phyloP scores from a whole-genome alignment of 2,329 filamentous ascomycete genomes.

The Diaporthe eres region DNA sequence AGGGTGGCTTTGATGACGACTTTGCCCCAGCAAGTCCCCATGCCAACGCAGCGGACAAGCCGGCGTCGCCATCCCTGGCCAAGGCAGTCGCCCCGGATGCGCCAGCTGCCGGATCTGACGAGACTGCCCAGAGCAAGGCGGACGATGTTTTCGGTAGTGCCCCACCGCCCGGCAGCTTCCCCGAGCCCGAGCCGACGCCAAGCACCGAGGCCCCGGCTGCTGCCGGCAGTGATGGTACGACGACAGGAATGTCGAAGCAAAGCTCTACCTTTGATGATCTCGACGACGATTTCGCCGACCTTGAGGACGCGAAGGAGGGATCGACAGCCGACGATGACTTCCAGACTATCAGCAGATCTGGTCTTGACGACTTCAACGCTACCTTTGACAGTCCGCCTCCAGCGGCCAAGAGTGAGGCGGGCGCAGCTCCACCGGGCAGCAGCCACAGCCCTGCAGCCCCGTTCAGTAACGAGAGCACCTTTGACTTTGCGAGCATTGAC shows the following conservation, averaged over 20 bases:
- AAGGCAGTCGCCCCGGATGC: constrained; percentile 50
- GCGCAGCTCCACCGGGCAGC: constrained; percentile 48
- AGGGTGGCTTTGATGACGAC: constrained; percentile 92
- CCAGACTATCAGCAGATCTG: constrained; percentile 78
- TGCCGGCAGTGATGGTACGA: constrained; percentile 49
- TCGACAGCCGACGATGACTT: constrained; percentile 86
- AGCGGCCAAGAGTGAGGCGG: constrained; percentile 68
- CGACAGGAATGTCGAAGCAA: constrained; percentile 52
- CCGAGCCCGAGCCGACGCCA: constrained; percentile 46
- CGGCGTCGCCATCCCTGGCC: constrained; percentile 47
- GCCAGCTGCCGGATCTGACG: constrained; percentile 31
- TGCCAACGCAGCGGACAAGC: constrained; percentile 50
- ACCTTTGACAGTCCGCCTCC: constrained; percentile 81
- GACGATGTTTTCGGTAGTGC: constrained; percentile 60
- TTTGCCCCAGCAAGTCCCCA: constrained; percentile 78
- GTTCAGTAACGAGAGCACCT: constrained; percentile 70
- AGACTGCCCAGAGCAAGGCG: constrained; percentile 41
- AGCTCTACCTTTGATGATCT: constrained; percentile 80
- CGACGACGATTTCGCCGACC: constrained; percentile 84
- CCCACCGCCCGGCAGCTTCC: constrained; percentile 45
- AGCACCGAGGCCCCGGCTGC: constrained; percentile 49
- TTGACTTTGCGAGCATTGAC: constrained; percentile 68
- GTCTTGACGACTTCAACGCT: constrained; percentile 83
- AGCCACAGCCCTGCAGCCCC: constrained; percentile 41
- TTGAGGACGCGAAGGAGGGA: constrained; percentile 87